A percentile compares a stretch with the other conserved stretches of the same genome.
phyloP scores from a whole-genome alignment of 129 eudicot genomes.

The Flaveria linearis region DNA sequence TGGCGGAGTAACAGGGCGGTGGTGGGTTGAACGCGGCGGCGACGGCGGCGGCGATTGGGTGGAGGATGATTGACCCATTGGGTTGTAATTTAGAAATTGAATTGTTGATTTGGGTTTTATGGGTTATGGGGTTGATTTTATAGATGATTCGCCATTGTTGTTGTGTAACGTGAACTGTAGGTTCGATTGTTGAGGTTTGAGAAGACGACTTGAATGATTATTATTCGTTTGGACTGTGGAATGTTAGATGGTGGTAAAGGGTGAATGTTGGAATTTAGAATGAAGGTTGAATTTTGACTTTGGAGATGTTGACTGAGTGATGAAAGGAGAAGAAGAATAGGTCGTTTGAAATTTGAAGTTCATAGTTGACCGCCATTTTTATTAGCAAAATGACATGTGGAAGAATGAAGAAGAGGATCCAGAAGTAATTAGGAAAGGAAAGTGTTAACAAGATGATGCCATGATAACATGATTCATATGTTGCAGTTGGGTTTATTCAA shows the following conservation, averaged over 20 bases:
- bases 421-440: too few species aligned
- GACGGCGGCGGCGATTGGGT: conserved; percentile 8
- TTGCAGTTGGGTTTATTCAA: too few species aligned
- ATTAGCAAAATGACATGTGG: not conserved
- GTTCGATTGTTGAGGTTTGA: not conserved
- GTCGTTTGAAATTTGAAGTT: not conserved
- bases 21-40: conserved; percentile 23
- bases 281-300: not conserved
- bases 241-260: not conserved
- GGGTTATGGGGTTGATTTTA: conserved; percentile 2
- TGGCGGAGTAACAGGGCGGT: not conserved
- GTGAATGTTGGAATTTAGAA: too few species aligned
- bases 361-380: not conserved
- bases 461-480: too few species aligned
- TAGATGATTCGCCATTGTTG: not conserved
- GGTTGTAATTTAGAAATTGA: not conserved
- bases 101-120: not conserved
- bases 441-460: too few species aligned
- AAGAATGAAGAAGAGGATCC: not conserved
- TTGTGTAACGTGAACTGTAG: not conserved
- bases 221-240: not conserved
- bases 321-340: not conserved
- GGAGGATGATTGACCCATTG: conserved; percentile 42
- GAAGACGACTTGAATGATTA: not conserved
- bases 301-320: not conserved